Evolutionary conservation across 2,329 filamentous ascomycete genomes (phyloP).

Genomic region (Xylariaceae sp.): DNA sequence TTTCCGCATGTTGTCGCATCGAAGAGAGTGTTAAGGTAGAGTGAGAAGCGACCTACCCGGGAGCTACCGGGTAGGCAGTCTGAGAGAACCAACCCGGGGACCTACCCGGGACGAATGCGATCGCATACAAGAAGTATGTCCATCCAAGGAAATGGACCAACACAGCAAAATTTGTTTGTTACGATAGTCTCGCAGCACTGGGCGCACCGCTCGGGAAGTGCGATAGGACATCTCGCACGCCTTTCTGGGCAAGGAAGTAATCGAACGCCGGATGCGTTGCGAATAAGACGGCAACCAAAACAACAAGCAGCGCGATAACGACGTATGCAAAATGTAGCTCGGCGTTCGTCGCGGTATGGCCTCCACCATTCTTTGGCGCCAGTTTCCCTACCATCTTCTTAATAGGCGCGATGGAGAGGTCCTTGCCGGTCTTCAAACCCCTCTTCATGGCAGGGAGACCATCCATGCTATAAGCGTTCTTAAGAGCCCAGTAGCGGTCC

Average conservation of each 20-base stretch:
- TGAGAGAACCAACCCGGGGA: too few relatives aligned
- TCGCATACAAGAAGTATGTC: background rate
- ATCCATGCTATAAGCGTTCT: constrained; percentile 38
- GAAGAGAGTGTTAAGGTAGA: too few relatives aligned
- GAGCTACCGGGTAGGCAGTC: too few relatives aligned
- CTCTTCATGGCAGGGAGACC: constrained; percentile 35
- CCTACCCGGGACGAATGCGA: too few relatives aligned
- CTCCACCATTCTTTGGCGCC: constrained; percentile 28
- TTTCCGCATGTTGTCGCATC: too few relatives aligned
- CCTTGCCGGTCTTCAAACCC: constrained; percentile 29
- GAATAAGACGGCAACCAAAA: constrained; percentile 22
- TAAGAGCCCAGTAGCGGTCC: constrained; percentile 38
- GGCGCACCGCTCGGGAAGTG: constrained; percentile 12
- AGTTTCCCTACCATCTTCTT: constrained; percentile 38
- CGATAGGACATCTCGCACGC: constrained; percentile 22
- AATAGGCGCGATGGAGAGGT: constrained; percentile 33
- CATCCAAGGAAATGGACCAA: background rate
- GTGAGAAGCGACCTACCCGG: too few relatives aligned
- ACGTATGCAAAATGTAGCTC: constrained; percentile 17
- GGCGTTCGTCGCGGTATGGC: constrained; percentile 7
- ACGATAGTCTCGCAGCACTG: constrained; percentile 5
- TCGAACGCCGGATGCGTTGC: constrained; percentile 28
- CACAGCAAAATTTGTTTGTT: background rate
- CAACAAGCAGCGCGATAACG: constrained; percentile 14
- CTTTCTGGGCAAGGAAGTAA: constrained; percentile 22